Evolutionary conservation across 352 stramenopile species (phyloP).

Genomic region (Elongisporangium anandrum): DNA sequence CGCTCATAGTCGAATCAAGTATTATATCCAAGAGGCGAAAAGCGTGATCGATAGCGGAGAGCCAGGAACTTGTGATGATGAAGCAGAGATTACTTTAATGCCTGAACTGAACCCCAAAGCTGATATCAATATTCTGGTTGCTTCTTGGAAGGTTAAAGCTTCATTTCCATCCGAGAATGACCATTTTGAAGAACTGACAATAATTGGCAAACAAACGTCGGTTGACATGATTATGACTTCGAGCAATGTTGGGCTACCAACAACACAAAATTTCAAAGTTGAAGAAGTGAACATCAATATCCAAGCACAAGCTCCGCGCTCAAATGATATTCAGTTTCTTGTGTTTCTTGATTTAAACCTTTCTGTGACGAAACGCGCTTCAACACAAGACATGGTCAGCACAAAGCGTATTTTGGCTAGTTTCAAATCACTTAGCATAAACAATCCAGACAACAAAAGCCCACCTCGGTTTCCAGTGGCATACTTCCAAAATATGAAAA

Average conservation of each 20-base stretch:
- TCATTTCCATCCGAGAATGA: neutral
- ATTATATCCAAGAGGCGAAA: neutral
- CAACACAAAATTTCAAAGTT: neutral
- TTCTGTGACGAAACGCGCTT: neutral
- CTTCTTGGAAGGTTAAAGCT: neutral
- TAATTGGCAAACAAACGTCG: neutral
- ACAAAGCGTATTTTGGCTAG: neutral
- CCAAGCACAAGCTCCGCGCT: neutral
- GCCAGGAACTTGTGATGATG: neutral
- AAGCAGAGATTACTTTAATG: neutral
- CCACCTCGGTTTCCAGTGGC: neutral
- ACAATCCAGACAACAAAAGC: neutral
- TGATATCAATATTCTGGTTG: neutral
- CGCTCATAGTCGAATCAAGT: neutral
- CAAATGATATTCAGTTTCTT: neutral
- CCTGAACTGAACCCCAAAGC: neutral
- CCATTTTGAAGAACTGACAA: neutral
- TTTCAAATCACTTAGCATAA: neutral
- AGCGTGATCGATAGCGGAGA: neutral
- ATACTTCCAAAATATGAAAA: neutral
- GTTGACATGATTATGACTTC: neutral
- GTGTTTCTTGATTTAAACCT: neutral
- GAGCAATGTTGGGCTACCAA: neutral
- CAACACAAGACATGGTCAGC: neutral
- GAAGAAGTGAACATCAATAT: neutral